Conservation (phyloP, 2,329 filamentous ascomycete species). For the Diaporthe longicolla region DNA sequence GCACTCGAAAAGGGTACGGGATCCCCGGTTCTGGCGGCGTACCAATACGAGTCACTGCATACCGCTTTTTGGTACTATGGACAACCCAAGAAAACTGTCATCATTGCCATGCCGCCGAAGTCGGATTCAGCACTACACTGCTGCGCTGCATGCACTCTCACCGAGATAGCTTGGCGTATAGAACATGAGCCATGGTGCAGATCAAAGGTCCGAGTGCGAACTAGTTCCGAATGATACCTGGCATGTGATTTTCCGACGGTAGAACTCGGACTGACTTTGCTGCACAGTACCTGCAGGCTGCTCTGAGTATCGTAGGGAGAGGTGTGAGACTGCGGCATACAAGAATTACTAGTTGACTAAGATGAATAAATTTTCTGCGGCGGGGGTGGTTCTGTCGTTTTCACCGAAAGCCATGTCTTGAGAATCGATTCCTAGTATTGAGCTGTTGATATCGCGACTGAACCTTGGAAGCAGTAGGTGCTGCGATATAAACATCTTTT, state of each 20-base stretch:
- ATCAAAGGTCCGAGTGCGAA: background rate
- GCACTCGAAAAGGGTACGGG: no score
- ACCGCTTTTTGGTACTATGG: background rate
- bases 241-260: background rate
- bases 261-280: background rate
- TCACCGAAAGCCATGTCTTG: background rate
- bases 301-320: background rate
- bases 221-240: background rate
- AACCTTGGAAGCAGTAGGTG: background rate
- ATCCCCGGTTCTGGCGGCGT: background rate
- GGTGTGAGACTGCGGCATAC: background rate
- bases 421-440: background rate
- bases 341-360: background rate
- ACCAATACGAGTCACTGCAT: background rate
- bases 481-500: slow-evolving; percentile 2
- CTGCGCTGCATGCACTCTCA: background rate
- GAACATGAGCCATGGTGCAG: background rate
- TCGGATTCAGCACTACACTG: background rate
- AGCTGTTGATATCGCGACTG: background rate
- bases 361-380: background rate
- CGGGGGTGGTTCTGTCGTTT: background rate
- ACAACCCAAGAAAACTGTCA: background rate
- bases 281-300: background rate
- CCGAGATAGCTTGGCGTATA: background rate
- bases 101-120: background rate